Percentiles rank a stretch among this genome's conserved stretches.
These are phyloP conservation scores for cucumber (Cucumis sativus) DNA, from an alignment of 306 rosid species.

Conservation along the genomic window DNA sequence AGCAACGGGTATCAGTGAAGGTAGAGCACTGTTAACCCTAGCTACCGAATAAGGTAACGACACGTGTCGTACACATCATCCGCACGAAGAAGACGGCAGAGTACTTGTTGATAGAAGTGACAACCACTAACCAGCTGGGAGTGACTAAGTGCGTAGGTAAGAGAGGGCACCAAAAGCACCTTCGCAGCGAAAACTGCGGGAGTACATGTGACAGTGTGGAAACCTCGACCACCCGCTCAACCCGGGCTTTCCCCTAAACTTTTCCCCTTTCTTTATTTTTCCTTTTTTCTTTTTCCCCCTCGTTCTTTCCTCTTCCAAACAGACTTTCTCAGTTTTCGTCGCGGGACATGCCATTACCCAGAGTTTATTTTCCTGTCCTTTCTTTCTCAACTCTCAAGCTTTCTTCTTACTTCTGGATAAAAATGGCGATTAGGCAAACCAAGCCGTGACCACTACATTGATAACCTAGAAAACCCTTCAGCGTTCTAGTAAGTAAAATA, in stretches of 20 bases:
- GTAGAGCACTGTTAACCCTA: not conserved
- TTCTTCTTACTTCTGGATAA: not conserved
- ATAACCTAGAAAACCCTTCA: not conserved
- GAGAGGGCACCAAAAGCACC: slow-evolving; percentile 35
- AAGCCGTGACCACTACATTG: not conserved
- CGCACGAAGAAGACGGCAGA: slow-evolving; percentile 13
- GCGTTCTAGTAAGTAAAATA: not conserved
- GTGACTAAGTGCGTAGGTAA: slow-evolving; percentile 11
- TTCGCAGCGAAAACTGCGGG: slow-evolving; percentile 60
- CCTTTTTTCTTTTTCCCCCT: not conserved
- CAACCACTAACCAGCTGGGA: slow-evolving; percentile 21
- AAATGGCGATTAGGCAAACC: not conserved
- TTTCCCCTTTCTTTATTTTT: not conserved
- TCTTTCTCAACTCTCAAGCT: not conserved
- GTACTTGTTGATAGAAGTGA: slow-evolving; percentile 18
- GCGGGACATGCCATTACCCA: slow-evolving; percentile 6
- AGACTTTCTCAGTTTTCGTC: not conserved
- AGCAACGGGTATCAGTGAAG: not conserved
- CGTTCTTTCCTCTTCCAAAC: not conserved
- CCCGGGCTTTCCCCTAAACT: slow-evolving; percentile 27
- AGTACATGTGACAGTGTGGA: slow-evolving; percentile 52
- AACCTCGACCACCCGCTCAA: slow-evolving; percentile 46
- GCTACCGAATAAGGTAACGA: not conserved
- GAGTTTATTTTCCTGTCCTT: not conserved
- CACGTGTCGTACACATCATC: slow-evolving; percentile 30